Evolutionary conservation across 495 filamentous ascomycete species (phyloP).

Genomic region (Hyphodiscus hymeniophilus): DNA sequence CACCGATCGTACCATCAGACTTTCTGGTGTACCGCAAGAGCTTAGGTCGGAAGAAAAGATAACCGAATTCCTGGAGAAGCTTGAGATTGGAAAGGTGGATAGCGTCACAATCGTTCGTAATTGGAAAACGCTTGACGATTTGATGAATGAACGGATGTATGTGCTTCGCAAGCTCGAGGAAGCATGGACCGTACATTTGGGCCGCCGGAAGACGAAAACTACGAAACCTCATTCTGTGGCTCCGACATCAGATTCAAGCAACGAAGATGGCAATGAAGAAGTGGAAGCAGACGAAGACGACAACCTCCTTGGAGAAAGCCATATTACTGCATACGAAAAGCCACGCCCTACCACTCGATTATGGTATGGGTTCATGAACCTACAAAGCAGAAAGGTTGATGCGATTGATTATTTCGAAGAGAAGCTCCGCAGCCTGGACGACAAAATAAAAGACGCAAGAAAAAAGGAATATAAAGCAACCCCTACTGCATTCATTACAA

Average conservation of each 20-base stretch:
- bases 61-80: conserved; percentile 75
- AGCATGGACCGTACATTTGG: conserved; percentile 53
- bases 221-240: conserved; percentile 28
- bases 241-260: conserved; percentile 30
- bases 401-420: conserved; percentile 92
- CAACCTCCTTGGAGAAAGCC: conserved; percentile 23
- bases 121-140: conserved; percentile 73
- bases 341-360: conserved; percentile 62
- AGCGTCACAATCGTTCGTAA: conserved; percentile 79
- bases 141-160: conserved; percentile 59
- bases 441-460: conserved; percentile 60
- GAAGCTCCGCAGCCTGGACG: conserved; percentile 72
- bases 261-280: conserved; percentile 33
- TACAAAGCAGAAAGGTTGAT: conserved; percentile 69
- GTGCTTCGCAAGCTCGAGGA: conserved; percentile 72
- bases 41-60: conserved; percentile 76
- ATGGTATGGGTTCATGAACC: conserved; percentile 70
- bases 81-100: conserved; percentile 91
- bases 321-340: conserved; percentile 18
- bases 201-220: conserved; percentile 34
- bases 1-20: conserved; percentile 85
- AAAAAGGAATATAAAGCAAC: conserved; percentile 71
- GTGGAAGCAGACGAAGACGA: conserved; percentile 13
- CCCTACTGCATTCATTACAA: conserved; percentile 87
- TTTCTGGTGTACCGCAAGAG: conserved; percentile 81